phyloP scores from a whole-genome alignment of 2,329 filamentous ascomycete genomes.

The Neocatenulostroma microsporum region DNA sequence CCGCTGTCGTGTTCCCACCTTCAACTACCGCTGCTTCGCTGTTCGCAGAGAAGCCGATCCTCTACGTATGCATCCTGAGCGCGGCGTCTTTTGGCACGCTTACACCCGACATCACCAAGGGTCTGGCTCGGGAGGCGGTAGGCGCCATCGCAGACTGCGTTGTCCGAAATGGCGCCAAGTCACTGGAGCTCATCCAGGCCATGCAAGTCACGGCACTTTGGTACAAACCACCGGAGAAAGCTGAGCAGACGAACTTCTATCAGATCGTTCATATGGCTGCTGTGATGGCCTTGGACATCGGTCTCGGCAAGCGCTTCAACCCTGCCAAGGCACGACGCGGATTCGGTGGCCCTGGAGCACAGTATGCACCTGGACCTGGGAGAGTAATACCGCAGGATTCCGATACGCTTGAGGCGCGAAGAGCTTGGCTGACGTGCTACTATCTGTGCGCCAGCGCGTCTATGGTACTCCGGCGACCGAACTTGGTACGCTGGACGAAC shows the following conservation, averaged over 20 bases:
- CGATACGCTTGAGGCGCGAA: conserved; percentile 49
- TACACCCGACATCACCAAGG: conserved; percentile 50
- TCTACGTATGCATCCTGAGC: conserved; percentile 53
- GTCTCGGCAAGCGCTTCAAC: conserved; percentile 55
- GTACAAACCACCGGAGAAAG: conserved; percentile 76
- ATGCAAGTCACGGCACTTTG: conserved; percentile 69
- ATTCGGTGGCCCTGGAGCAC: conserved; percentile 28
- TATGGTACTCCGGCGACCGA: conserved; percentile 51
- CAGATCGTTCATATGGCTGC: conserved; percentile 74
- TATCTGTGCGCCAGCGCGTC: conserved; percentile 52
- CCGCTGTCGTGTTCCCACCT: conserved; percentile 50
- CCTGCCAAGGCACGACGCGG: conserved; percentile 29
- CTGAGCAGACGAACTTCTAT: conserved; percentile 84
- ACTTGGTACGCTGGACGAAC: conserved; percentile 53
- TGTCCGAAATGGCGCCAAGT: conserved; percentile 69
- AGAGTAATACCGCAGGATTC: conserved; percentile 32
- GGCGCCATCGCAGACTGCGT: conserved; percentile 66
- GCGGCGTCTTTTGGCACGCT: conserved; percentile 46
- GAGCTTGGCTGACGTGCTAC: conserved; percentile 56
- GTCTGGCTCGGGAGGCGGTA: conserved; percentile 62
- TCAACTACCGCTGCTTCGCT: conserved; percentile 48
- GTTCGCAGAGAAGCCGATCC: conserved; percentile 50
- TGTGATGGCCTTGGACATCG: conserved; percentile 76
- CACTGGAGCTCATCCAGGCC: conserved; percentile 72
- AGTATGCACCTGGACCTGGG: conserved; percentile 24